Base-by-base conservation (phyloP, 345 rosid genomes). In the Linum trigynum region DNA sequence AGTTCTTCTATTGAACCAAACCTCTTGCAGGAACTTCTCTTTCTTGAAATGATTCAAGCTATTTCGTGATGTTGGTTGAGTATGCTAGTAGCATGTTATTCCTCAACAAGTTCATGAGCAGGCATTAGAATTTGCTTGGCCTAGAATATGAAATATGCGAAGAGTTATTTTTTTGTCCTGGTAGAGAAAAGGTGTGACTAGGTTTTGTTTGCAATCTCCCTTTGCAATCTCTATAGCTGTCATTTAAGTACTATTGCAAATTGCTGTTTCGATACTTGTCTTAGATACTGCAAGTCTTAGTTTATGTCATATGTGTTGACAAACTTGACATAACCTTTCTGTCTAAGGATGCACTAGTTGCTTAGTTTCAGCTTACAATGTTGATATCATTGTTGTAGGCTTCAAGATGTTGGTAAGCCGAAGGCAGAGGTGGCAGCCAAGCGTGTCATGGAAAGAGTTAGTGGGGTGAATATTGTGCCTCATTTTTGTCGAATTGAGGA, bases 401-500 rank as follows among this genome's bases (percentile, higher is more conserved):
- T 90, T 71, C 86, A 84, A 78, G 99, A 90, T 77, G 96, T 94
- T 42, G 97, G 97, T 58, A 90, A 88, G 81, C 95, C 99, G 3
- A 94, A 94, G 84, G 96, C 99, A 39, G 92, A 85, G 81, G 99
- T 94, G 64, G 97, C 97, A 37, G 99, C 97, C 57, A 90, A 85
- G 77, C 95, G 96, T 61, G 97, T 94, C 67, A 85, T 85, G 97
- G 92, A 94, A 84, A 81, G 97, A 81, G 88, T 94, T 76, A 80
- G 78, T 53, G 96, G 89, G 60, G 96, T 94, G 72, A 75, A 90
- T 63, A 94, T 94, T 57, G 82, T 83, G 63, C 92, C 99, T 1
- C 99, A 94, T 77, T 90, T 88, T 81, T 88, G 95, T 76, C 83
- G 99, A 63, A 94, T 94, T 62, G 97, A 94, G 80, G 97, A 94